Evolutionary conservation across 768 basidiomycete species (phyloP).

Genomic region (Rhodotorula paludigena): DNA sequence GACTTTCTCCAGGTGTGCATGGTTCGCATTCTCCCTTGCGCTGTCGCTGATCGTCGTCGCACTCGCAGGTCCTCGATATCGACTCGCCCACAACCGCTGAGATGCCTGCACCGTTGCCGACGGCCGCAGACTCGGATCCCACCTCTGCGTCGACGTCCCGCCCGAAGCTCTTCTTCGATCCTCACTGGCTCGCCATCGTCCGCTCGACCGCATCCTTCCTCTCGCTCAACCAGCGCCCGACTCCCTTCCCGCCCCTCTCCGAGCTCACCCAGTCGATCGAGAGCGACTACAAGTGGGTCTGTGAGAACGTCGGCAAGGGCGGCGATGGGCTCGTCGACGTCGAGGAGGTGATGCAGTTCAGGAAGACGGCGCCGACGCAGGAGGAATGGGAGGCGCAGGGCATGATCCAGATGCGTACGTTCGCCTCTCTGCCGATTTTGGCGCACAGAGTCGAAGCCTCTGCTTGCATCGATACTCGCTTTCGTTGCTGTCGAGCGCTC

Average conservation of each 20-base stretch:
- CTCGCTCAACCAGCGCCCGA: conserved; percentile 55
- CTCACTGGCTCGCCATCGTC: conserved; percentile 89
- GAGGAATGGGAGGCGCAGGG: conserved; percentile 50
- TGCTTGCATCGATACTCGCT: too few species aligned
- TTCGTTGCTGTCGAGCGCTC: not conserved
- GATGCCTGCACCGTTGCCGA: not conserved
- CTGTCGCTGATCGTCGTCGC: not conserved
- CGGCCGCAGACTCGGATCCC: not conserved
- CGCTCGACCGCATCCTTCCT: conserved; percentile 79
- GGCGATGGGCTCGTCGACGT: conserved; percentile 49
- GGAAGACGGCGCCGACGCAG: conserved; percentile 53
- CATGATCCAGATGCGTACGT: conserved; percentile 49
- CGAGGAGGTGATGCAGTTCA: conserved; percentile 62
- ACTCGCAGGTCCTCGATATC: conserved; percentile 66
- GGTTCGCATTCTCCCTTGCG: not conserved
- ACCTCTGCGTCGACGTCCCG: not conserved
- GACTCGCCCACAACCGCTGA: conserved; percentile 40
- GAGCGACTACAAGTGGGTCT: conserved; percentile 65
- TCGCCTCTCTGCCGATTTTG: not conserved
- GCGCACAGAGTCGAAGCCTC: too few species aligned
- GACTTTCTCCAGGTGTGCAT: conserved; percentile 69
- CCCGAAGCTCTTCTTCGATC: conserved; percentile 62
- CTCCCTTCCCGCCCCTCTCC: conserved; percentile 59
- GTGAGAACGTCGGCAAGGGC: conserved; percentile 44
- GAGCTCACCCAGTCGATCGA: conserved; percentile 54